phyloP scores from a whole-genome alignment of 2,329 filamentous ascomycete genomes.

The Aspergillus sp. region DNA sequence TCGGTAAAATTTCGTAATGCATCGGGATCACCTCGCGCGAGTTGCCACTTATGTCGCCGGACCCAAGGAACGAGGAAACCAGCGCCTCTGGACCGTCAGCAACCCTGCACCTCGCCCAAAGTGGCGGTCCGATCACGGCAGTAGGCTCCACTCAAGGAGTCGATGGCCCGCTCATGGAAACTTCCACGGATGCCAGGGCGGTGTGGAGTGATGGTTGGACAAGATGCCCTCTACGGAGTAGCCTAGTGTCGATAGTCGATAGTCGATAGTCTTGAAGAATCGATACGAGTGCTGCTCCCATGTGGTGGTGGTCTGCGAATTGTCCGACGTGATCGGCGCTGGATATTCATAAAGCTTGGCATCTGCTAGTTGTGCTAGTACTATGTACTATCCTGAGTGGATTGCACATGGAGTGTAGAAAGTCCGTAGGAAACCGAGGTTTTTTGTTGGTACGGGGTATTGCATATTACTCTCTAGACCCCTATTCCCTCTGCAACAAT shows the following conservation, averaged over 20 bases:
- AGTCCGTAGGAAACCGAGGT: neutral
- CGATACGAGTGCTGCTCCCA: neutral
- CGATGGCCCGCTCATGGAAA: slow-evolving; percentile 26
- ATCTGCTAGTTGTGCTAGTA: slow-evolving; percentile 1
- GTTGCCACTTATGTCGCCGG: slow-evolving; percentile 10
- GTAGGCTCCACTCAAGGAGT: slow-evolving; percentile 16
- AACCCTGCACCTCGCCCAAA: slow-evolving; percentile 22
- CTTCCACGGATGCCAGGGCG: slow-evolving; percentile 18
- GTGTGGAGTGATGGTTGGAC: slow-evolving; percentile 12
- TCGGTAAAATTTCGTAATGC: neutral
- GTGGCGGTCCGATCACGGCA: slow-evolving; percentile 25
- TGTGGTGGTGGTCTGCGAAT: neutral
- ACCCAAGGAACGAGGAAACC: slow-evolving; percentile 2
- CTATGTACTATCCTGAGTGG: no score
- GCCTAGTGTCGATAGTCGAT: neutral
- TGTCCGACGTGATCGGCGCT: slow-evolving; percentile 1
- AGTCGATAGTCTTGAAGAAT: slow-evolving; percentile 5
- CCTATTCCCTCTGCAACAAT: no score
- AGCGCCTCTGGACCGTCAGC: neutral
- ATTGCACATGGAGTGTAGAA: neutral
- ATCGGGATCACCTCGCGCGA: slow-evolving; percentile 5
- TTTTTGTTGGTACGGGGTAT: neutral
- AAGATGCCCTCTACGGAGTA: no score
- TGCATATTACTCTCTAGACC: neutral
- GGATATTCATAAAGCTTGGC: slow-evolving; percentile 18